Percentiles rank a stretch among this genome's conserved stretches.
phyloP scores from a whole-genome alignment of 345 rosid species.

The Camelina laxa region DNA sequence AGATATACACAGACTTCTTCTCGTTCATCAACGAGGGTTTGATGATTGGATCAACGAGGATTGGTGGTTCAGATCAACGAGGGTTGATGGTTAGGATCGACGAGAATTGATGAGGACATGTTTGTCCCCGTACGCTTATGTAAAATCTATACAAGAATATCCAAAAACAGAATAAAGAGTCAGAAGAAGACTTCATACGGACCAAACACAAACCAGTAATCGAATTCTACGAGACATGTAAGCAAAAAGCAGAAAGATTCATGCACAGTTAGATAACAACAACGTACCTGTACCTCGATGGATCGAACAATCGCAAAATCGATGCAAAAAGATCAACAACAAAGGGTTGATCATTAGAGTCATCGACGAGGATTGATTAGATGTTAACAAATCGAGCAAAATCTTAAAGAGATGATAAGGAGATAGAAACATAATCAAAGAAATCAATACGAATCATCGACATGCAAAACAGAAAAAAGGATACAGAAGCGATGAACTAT shows the following conservation, averaged over 20 bases:
- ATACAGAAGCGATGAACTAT: too few relatives aligned
- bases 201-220: too few relatives aligned
- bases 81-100: not conserved
- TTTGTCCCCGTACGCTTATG: not conserved
- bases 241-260: not conserved
- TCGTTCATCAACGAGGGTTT: not conserved
- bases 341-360: too few relatives aligned
- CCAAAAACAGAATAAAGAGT: not conserved
- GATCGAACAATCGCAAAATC: not conserved
- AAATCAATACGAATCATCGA: too few relatives aligned
- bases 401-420: not conserved
- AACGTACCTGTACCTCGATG: constrained; percentile 18
- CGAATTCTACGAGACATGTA: not conserved
- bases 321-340: too few relatives aligned
- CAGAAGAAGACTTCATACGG: not conserved
- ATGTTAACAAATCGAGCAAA: not conserved
- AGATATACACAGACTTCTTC: too few relatives aligned
- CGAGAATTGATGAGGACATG: not conserved
- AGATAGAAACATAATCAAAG: too few relatives aligned
- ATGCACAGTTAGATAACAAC: not conserved
- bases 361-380: too few relatives aligned
- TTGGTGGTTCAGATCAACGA: not conserved
- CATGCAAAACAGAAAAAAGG: too few relatives aligned
- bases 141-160: not conserved
- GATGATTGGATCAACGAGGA: not conserved